Evolutionary conservation across 139 green algal species (phyloP).

Genomic region (Mesotaenium endlicherianum): DNA sequence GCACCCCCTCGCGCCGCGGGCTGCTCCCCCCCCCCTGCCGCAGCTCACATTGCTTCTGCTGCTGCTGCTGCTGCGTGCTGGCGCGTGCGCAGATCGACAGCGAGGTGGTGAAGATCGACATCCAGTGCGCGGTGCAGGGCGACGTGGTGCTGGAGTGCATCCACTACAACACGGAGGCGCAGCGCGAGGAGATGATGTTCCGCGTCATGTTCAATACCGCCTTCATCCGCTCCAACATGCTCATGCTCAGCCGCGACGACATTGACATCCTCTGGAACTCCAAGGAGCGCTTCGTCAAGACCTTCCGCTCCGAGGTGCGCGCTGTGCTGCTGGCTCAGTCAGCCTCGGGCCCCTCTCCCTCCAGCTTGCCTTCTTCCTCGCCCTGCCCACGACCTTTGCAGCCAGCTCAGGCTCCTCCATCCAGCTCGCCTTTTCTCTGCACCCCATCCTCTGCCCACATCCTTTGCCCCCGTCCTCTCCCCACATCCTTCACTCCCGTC

Average conservation of each 20-base stretch:
- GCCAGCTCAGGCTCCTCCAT: neutral
- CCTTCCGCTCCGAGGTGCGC: conserved; percentile 41
- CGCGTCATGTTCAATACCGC: conserved; percentile 47
- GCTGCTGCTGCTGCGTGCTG: neutral
- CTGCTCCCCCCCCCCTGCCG: no score
- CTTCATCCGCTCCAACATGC: conserved; percentile 50
- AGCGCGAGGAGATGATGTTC: conserved; percentile 45
- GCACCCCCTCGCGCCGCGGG: no score
- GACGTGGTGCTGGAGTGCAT: conserved; percentile 51
- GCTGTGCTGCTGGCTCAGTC: neutral
- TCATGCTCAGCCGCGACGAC: conserved; percentile 40
- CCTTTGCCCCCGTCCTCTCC: neutral
- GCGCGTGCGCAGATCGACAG: conserved; percentile 15
- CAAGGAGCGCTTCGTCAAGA: conserved; percentile 31
- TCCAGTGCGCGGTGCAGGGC: conserved; percentile 36
- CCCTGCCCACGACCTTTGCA: neutral
- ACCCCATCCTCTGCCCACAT: neutral
- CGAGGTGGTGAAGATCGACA: conserved; percentile 50
- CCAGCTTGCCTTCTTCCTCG: no score
- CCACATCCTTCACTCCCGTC: neutral
- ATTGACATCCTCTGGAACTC: conserved; percentile 40
- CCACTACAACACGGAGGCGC: conserved; percentile 22
- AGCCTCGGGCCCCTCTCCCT: no score
- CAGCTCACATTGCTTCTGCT: neutral
- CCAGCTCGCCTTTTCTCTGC: no score